Evolutionary conservation across 495 filamentous ascomycete genomes (phyloP), one percentile per base, ranked within the genome.

Genomic region (Penicillium crystallinum): DNA sequence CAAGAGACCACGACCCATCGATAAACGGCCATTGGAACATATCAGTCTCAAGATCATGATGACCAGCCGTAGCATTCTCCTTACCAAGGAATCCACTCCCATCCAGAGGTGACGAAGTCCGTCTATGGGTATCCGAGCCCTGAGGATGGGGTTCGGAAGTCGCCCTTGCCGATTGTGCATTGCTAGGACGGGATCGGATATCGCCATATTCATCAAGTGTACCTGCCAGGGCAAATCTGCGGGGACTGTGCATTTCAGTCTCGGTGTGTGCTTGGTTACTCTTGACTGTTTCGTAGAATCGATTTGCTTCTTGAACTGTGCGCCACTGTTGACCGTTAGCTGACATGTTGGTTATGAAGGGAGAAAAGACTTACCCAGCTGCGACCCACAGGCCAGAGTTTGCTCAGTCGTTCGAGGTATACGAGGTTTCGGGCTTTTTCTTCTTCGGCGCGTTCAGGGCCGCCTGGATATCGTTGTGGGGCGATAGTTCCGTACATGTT

Each of bases 11-110:
- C 7, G 67, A 69, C 17, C 64, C 71, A 46, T 74, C 69, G 29
- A 74, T 68, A 40, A 75, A 75, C 1, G 71, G 72, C 72, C 72
- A 75, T 47, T 75, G 68, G 46, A 73, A 61, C 66, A 75, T 71
- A 29, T 75, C 72, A 0, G 66, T 58, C 30, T 75, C 72, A 5
- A 70, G 41, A 23, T 72, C 65, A 38, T 69, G 64, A 35, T 52
- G 37, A 33, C 49, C 57, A 7, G 50, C 3, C 7, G 46, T 25
- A 47, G 47, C 19, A 21, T 48, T 33, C 0, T 67, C 60, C 8
- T 55, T 46, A 10, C 43, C 6, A 29, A 55, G 46, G 39, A 53
- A 40, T 0, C 39, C 35, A 25, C 61, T 58, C 37, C 53, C 55
- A 22, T 53, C 44, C 14, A 49, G 35, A 18, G 58, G 55, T 1